Percentiles rank a stretch among this genome's conserved stretches.
Evolutionary conservation across 2,329 filamentous ascomycete genomes (phyloP).

Genomic region (Colletotrichum cereale): DNA sequence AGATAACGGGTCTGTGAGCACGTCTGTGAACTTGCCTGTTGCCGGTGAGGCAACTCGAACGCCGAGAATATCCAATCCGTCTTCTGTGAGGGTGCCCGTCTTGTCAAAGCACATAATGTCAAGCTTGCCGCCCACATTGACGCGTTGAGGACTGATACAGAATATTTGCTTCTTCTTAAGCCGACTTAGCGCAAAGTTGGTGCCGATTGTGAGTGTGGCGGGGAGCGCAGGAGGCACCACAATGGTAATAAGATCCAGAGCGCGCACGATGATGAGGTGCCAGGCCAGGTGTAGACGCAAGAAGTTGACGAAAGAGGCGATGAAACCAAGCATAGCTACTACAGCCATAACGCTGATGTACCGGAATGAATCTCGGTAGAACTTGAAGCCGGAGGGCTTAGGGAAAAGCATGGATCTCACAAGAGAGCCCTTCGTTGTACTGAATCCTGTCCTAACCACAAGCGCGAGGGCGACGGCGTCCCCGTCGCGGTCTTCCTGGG

Average conservation of each 20-base stretch:
- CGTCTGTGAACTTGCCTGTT: slow-evolving; percentile 76
- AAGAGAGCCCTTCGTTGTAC: slow-evolving; percentile 95
- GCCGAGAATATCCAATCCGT: slow-evolving; percentile 93
- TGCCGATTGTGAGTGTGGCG: slow-evolving; percentile 95
- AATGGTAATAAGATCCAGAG: slow-evolving; percentile 95
- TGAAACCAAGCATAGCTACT: slow-evolving; percentile 87
- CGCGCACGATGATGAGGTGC: slow-evolving; percentile 92
- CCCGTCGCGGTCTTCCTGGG: slow-evolving; percentile 86
- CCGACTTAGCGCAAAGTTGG: slow-evolving; percentile 90
- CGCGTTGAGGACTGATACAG: slow-evolving; percentile 96
- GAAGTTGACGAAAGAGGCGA: slow-evolving; percentile 94
- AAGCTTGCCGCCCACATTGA: slow-evolving; percentile 95
- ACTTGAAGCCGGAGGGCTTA: slow-evolving; percentile 98
- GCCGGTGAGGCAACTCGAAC: slow-evolving; percentile 80
- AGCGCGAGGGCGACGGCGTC: slow-evolving; percentile 93
- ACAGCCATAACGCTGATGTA: slow-evolving; percentile 97
- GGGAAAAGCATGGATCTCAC: slow-evolving; percentile 99
- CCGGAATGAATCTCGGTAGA: slow-evolving; percentile 96
- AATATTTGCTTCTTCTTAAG: slow-evolving; percentile 93
- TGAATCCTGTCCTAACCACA: slow-evolving; percentile 94
- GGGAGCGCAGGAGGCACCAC: slow-evolving; percentile 95
- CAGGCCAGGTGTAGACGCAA: slow-evolving; percentile 84
- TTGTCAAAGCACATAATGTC: slow-evolving; percentile 99
- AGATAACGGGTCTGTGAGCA: slow-evolving; percentile 74
- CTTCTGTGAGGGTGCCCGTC: slow-evolving; percentile 97